A percentile compares a stretch with the other conserved stretches of the same genome.
phyloP scores from a whole-genome alignment of 768 basidiomycete species.

The Strobilomyces echinocephalus region DNA sequence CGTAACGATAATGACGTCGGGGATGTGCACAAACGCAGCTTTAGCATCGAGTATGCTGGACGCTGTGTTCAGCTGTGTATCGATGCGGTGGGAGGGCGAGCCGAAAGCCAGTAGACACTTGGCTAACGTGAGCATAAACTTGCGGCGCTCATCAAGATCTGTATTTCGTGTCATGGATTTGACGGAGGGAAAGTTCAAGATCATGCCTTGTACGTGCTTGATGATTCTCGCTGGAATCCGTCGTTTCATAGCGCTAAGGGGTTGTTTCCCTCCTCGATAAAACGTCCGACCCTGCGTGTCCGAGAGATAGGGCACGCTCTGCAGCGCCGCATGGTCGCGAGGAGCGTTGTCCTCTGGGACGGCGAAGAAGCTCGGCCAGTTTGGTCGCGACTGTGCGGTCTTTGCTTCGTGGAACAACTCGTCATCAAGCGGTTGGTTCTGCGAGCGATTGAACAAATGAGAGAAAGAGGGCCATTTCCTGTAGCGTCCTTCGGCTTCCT shows the following conservation, averaged over 20 bases:
- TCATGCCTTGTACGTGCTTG: slow-evolving; percentile 45
- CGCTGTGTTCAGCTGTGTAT: slow-evolving; percentile 79
- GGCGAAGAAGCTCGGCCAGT: slow-evolving; percentile 21
- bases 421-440: slow-evolving; percentile 19
- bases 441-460: slow-evolving; percentile 12
- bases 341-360: slow-evolving; percentile 17
- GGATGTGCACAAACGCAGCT: slow-evolving; percentile 81
- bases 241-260: slow-evolving; percentile 27
- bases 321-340: slow-evolving; percentile 15
- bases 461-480: slow-evolving; percentile 13
- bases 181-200: background rate
- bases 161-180: slow-evolving; percentile 1
- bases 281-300: slow-evolving; percentile 24
- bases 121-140: slow-evolving; percentile 82
- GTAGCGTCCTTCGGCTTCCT: slow-evolving; percentile 2
- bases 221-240: slow-evolving; percentile 34
- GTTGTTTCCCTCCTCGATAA: slow-evolving; percentile 29
- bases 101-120: slow-evolving; percentile 89
- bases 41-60: slow-evolving; percentile 73
- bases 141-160: slow-evolving; percentile 49
- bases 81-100: slow-evolving; percentile 90
- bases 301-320: background rate
- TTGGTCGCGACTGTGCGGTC: slow-evolving; percentile 20
- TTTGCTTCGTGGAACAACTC: slow-evolving; percentile 24
- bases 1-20: slow-evolving; percentile 73